Conservation (phyloP, 2,329 filamentous ascomycete species). For the Pseudocercospora pini-densiflorae region DNA sequence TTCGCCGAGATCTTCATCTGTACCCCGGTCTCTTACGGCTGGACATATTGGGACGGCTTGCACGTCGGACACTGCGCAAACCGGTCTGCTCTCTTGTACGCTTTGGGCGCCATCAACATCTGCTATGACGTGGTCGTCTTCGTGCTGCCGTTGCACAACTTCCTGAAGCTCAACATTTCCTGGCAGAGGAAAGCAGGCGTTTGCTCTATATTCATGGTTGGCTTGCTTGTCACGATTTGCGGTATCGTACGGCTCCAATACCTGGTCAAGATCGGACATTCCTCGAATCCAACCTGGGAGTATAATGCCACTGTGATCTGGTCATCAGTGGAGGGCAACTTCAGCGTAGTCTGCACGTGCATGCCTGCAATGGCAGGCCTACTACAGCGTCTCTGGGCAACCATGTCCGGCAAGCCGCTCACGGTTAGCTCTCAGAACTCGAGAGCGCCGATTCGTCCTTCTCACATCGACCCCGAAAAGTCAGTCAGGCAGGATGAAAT, state of each 20-base stretch:
- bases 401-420: slow-evolving; percentile 24
- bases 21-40: slow-evolving; percentile 20
- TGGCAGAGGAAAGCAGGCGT: slow-evolving; percentile 4
- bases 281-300: slow-evolving; percentile 20
- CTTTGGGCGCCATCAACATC: slow-evolving; percentile 28
- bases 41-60: slow-evolving; percentile 27
- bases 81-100: slow-evolving; percentile 22
- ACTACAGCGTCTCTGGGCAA: slow-evolving; percentile 16
- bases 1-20: slow-evolving; percentile 26
- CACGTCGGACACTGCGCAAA: slow-evolving; percentile 25
- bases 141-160: slow-evolving; percentile 29
- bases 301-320: slow-evolving; percentile 20
- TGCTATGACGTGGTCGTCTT: slow-evolving; percentile 31
- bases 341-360: slow-evolving; percentile 23
- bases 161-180: slow-evolving; percentile 22
- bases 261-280: slow-evolving; percentile 8
- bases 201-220: slow-evolving; percentile 22
- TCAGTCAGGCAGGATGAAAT: slow-evolving; percentile 25
- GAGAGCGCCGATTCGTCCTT: slow-evolving; percentile 24
- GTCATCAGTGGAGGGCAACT: slow-evolving; percentile 20
- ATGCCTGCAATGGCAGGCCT: slow-evolving; percentile 21
- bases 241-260: slow-evolving; percentile 18
- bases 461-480: slow-evolving; percentile 26
- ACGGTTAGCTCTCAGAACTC: slow-evolving; percentile 17
- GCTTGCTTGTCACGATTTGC: slow-evolving; percentile 22